These are phyloP conservation scores for Parastagonospora avenae DNA, from an alignment of 2,329 filamentous ascomycete species.

Conservation along the genomic window DNA sequence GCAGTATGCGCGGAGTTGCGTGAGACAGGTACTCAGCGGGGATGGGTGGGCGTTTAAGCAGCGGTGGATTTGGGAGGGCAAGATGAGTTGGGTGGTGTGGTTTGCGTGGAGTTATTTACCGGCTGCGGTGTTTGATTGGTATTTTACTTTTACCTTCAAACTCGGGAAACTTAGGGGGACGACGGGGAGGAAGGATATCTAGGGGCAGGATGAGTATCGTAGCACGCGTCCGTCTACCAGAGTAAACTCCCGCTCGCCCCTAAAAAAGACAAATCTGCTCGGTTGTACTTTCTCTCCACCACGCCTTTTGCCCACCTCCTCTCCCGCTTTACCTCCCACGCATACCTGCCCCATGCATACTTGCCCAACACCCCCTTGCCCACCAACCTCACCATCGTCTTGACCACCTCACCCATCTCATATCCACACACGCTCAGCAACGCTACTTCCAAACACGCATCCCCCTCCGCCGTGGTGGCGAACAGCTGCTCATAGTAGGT, in stretches of 20 bases:
- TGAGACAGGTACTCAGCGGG: constrained; percentile 55
- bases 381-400: constrained; percentile 3
- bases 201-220: too few relatives aligned
- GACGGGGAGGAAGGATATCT: constrained; percentile 33
- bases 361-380: background rate
- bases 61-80: constrained; percentile 61
- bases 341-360: background rate
- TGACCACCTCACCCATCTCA: background rate
- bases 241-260: too few relatives aligned
- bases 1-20: constrained; percentile 61
- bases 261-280: too few relatives aligned
- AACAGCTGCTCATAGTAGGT: background rate
- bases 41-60: constrained; percentile 45
- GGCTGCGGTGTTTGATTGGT: constrained; percentile 46
- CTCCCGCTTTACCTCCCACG: background rate
- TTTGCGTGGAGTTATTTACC: constrained; percentile 57
- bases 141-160: constrained; percentile 59
- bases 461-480: background rate
- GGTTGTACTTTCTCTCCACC: too few relatives aligned
- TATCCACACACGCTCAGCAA: constrained; percentile 8
- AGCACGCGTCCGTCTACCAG: too few relatives aligned
- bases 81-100: constrained; percentile 56
- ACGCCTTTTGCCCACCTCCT: background rate
- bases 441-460: constrained; percentile 4
- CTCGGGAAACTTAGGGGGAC: constrained; percentile 53